Base-by-base conservation (phyloP, 2,329 filamentous ascomycete species). In the Fusarium mangiferae region DNA sequence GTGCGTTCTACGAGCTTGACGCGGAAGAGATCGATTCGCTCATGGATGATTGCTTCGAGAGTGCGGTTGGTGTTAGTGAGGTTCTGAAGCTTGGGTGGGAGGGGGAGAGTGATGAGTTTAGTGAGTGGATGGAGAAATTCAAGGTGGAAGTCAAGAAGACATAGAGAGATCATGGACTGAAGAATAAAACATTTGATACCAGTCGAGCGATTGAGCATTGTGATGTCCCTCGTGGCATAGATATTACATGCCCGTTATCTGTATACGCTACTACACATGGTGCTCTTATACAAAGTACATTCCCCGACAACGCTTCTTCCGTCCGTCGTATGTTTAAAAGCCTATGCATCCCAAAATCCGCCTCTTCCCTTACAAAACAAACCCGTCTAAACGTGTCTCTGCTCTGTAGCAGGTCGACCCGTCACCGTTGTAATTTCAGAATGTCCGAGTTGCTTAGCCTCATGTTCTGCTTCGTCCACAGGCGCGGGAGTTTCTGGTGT, bases 81-180 rank as follows among this genome's bases (percentile, higher is more conserved):
- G 78, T 91, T 54, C 81, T 94, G 18, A 84, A 84, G 56, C 83
- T 85, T 66, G 85, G 87, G 26, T 95, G 93, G 93, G 82, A 88
- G 6, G 91, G 88, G 0, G 82, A 87, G 52, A 86, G 89, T 24
- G 95, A 98, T 77, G 93, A 92, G 77, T 97, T 97, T 78, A 92
- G 91, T 1, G 85, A 88, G 22, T 97, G 95, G 95, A 90, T 88
- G n/a, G 85, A 84, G 17, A 88, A 87, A 70, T 90, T 90, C 72
- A 85, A 87, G 77, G 77, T 80, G 38, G 85, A 88, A 73, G 86
- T 90, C 20, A 88, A 86, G 72, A 88, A 87, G 78, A 26, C 61
- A 2, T 75, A 67, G 38, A 15, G 15, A 18, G 3, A 18, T n/a
- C n/a, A 11, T 11, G 13, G 13, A n/a, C 17, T 14, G 15, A 26